Conservation (phyloP, 2,329 filamentous ascomycete genomes). For the Fusarium keratoplasticum region DNA sequence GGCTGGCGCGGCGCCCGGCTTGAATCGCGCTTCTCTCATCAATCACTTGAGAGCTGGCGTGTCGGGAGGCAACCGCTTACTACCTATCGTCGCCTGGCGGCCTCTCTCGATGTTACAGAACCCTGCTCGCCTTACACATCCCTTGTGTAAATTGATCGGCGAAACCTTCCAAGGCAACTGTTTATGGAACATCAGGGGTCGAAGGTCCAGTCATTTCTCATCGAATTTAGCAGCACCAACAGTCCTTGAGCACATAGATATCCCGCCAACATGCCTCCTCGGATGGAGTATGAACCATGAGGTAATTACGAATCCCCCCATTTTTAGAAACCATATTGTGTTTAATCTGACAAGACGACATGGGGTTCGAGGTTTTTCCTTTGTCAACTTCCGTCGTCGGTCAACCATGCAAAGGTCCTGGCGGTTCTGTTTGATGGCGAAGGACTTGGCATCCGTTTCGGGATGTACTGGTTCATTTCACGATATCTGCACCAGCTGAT, state of each 20-base stretch:
- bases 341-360: slow-evolving; percentile 7
- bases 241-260: background rate
- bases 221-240: slow-evolving; percentile 10
- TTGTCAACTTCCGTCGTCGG: background rate
- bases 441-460: background rate
- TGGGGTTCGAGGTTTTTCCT: slow-evolving; percentile 3
- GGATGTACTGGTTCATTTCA: background rate
- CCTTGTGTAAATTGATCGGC: slow-evolving; percentile 4
- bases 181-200: slow-evolving; percentile 7
- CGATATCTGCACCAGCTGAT: background rate
- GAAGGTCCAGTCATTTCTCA: background rate
- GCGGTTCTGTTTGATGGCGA: slow-evolving; percentile 7
- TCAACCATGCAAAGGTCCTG: background rate
- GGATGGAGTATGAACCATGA: slow-evolving; percentile 2
- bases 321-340: slow-evolving; percentile 10
- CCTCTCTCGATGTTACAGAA: slow-evolving; percentile 23
- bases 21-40: slow-evolving; percentile 22
- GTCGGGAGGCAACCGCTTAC: slow-evolving; percentile 7
- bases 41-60: slow-evolving; percentile 7
- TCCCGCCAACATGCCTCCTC: background rate
- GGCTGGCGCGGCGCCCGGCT: slow-evolving; percentile 32
- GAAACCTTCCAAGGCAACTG: background rate
- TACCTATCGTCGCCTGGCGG: slow-evolving; percentile 25
- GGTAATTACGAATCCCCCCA: slow-evolving; percentile 3
- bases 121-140: slow-evolving; percentile 1